Percentiles rank a stretch among this genome's conserved stretches.
phyloP scores from a whole-genome alignment of 2,329 filamentous ascomycete genomes.

The Pyrenophora seminiperda region DNA sequence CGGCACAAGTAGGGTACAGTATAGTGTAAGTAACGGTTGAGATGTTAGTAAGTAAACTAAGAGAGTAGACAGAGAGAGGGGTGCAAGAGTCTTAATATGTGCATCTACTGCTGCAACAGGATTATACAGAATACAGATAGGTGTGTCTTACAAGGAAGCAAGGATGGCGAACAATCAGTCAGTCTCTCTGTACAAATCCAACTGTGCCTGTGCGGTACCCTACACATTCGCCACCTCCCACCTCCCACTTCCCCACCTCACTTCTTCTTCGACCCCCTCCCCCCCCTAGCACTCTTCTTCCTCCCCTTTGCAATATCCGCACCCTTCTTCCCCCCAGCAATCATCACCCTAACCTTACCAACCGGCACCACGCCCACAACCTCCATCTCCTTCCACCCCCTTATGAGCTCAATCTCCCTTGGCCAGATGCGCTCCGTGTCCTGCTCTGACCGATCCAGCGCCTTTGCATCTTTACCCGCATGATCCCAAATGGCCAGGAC shows the following conservation, averaged over 20 bases:
- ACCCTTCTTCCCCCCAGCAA: conserved; percentile 53
- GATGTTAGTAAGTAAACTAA: no score
- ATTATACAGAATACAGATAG: no score
- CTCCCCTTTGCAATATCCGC: conserved; percentile 37
- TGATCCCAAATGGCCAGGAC: conserved; percentile 80
- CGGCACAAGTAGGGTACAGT: no score
- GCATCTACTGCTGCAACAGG: no score
- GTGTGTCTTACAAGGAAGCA: no score
- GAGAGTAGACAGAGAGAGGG: no score
- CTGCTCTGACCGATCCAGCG: conserved; percentile 53
- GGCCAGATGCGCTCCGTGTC: conserved; percentile 79
- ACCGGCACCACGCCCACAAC: conserved; percentile 81
- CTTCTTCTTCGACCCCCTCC: conserved; percentile 42
- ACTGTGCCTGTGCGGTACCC: no score
- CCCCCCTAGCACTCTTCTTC: conserved; percentile 36
- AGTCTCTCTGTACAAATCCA: no score
- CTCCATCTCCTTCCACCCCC: conserved; percentile 79
- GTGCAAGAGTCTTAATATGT: no score
- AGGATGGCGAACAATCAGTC: no score
- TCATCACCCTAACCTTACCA: conserved; percentile 78
- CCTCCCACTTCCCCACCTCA: neutral
- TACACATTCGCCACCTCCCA: no score
- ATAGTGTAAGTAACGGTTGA: no score
- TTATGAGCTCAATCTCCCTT: conserved; percentile 82
- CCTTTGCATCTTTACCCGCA: conserved; percentile 60